Evolutionary conservation across 176 grass and related monocot genomes (phyloP).

Genomic region (Avena atlantica): DNA sequence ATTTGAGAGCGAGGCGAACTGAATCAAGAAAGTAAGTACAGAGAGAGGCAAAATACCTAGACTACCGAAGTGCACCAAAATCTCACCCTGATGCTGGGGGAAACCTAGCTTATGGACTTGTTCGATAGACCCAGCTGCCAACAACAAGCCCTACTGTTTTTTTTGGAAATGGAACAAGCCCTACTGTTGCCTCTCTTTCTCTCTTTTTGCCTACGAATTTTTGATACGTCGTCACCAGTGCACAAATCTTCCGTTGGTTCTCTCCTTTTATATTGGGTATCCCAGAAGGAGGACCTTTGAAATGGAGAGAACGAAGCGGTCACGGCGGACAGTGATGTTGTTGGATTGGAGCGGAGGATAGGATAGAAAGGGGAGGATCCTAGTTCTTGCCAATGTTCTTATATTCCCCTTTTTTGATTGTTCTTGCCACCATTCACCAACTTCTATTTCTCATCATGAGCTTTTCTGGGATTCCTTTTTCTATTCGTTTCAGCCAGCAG

Average conservation of each 20-base stretch:
- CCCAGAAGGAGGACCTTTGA: slow-evolving; percentile 25
- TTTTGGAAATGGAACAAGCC: not conserved
- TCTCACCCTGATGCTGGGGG: slow-evolving; percentile 2
- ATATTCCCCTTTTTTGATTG: not conserved
- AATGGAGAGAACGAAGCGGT: slow-evolving; percentile 5
- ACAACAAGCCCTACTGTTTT: not conserved
- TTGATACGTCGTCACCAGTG: not conserved
- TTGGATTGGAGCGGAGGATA: slow-evolving; percentile 24
- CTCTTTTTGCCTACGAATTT: not conserved
- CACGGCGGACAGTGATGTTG: slow-evolving; percentile 38
- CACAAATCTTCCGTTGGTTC: not conserved
- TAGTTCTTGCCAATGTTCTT: slow-evolving; percentile 16
- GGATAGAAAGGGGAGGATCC: slow-evolving; percentile 41
- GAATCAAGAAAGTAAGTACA: slow-evolving; percentile 6
- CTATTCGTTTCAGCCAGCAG: slow-evolving; percentile 11
- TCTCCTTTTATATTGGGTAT: slow-evolving; percentile 32
- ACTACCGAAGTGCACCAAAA: slow-evolving; percentile 44
- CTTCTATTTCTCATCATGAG: slow-evolving; percentile 11
- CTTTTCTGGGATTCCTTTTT: slow-evolving; percentile 20
- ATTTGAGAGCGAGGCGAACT: not conserved
- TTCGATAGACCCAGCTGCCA: not conserved
- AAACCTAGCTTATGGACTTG: not conserved
- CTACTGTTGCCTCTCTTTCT: not conserved
- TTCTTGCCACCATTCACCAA: slow-evolving; percentile 12
- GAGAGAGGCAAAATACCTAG: slow-evolving; percentile 23